Evolutionary conservation across 1,139 yeast species (phyloP), one percentile per base, ranked within the genome.

Genomic region (Debaryomycetaceae sp.): DNA sequence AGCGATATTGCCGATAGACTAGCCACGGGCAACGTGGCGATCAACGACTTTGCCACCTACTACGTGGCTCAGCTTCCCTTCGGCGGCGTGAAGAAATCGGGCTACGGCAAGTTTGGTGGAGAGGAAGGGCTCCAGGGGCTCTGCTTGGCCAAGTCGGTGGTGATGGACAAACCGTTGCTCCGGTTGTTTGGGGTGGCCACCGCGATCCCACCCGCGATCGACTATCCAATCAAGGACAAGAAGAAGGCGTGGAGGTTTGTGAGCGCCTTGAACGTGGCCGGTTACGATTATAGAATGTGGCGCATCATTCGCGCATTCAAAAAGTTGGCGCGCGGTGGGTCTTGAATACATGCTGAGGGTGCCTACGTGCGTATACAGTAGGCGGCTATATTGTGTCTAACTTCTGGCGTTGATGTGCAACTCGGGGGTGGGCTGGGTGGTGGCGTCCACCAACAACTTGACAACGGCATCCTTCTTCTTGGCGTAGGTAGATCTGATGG

Each of bases 101-200:
- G 98, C 0, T 91, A 86, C 49, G 97, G 97, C 34, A 89, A 88
- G 53, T 91, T 91, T 61, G 96, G 96, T 18, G 97, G 98, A 23
- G 94, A 83, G 51, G 98, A 91, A 65, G 98, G 97, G 1, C 65
- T 91, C 23, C 74, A 86, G 26, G 97, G 96, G 0, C 65, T 91
- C 27, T 89, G 97, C 53, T 69, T 78, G 36, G 83, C 86, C 34
- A 91, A 91, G 52, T 78, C 93, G 27, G 74, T 91, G 4, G 88
- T 95, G 36, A 82, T 75, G 66, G 97, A 91, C 56, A 78, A 75
- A 42, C 74, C 83, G 23, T 76, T 91, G 18, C 75, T 85, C 43
- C 46, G 73, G 34, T 49, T 58, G 34, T 44, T 67, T 12, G 73
- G 74, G 1, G 68, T 91, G 12, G 80, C 91, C 4, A 83, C 94